Evolutionary conservation across 805 yeast genomes (phyloP), one percentile per base, ranked within the genome.

Genomic region (Pachysolen tannophilus): DNA sequence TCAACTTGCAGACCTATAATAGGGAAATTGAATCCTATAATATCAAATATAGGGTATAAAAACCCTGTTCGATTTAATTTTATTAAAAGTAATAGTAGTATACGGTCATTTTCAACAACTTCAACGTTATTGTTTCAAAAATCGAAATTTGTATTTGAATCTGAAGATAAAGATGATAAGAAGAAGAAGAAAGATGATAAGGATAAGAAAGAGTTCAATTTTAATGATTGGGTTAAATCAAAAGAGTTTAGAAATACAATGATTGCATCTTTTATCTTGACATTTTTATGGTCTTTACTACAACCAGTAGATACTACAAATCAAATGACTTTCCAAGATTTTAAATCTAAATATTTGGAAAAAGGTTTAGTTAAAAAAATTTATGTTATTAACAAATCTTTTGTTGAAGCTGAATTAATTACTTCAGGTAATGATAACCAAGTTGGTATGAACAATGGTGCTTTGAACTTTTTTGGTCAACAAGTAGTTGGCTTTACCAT

Each of bases 321-420:
- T 29, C 54, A 84, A 50, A 66, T 90, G 40, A 78, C 96, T 2
- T 92, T 87, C 81, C 97, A 92, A 61, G 95, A 90, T 51, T 90
- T 92, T 62, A 72, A 85, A 28, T 65, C 78, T 5, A 67, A 78
- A 31, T 79, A 78, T 49, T 65, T 92, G 41, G 83, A 81, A 42
- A 82, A 78, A 47, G 87, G 87, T 5, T 67, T 75, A 28, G 99
- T 92, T 10, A 68, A 76, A 31, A 75, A 72, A 43, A 64, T 92
- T 34, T 58, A 76, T 14, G 88, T 92, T 6, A 76, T 85, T 20
- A 90, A 92, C 61, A 81, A 82, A 48, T 64, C 74, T 9, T 68
- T 69, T 32, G 98, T 86, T 6, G 71, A 79, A 35, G 82, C 90
- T 3, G 77, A 72, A 43, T 57, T 61, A 24, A 48, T 54, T 21